These are phyloP conservation scores for Leptomonas seymouri DNA, from an alignment of 208 protist species.

Conservation along the genomic window DNA sequence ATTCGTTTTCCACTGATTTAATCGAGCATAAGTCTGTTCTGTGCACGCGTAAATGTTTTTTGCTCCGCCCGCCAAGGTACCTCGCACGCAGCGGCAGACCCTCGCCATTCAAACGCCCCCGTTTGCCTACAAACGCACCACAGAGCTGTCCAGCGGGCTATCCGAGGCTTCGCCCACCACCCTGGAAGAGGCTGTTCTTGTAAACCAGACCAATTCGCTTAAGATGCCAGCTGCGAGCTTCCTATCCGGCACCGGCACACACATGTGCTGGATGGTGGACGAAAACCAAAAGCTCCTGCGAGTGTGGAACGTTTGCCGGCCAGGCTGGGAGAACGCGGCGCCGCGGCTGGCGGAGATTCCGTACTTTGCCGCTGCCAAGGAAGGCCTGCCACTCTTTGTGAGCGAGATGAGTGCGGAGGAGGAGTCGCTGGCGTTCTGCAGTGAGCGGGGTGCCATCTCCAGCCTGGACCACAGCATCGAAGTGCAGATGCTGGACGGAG, in stretches of 20 bases:
- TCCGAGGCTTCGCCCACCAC: slow-evolving; percentile 14
- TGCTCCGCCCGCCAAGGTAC: slow-evolving; percentile 68
- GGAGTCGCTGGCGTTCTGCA: slow-evolving; percentile 82
- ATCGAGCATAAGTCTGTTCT: too few relatives aligned
- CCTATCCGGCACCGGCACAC: slow-evolving; percentile 66
- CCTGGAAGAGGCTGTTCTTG: slow-evolving; percentile 29
- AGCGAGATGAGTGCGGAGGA: slow-evolving; percentile 69
- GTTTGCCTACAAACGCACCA: slow-evolving; percentile 19
- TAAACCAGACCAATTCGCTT: background rate
- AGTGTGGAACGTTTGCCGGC: slow-evolving; percentile 66
- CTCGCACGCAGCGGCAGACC: slow-evolving; percentile 66
- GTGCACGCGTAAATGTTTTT: slow-evolving; percentile 43
- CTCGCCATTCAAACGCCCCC: slow-evolving; percentile 22
- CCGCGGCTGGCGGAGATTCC: slow-evolving; percentile 71
- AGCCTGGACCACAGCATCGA: slow-evolving; percentile 84
- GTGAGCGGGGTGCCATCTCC: slow-evolving; percentile 67
- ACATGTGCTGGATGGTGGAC: slow-evolving; percentile 81
- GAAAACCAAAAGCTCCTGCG: slow-evolving; percentile 68
- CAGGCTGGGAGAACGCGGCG: slow-evolving; percentile 50
- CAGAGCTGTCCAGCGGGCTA: slow-evolving; percentile 17
- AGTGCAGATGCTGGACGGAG: slow-evolving; percentile 64
- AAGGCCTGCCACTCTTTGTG: slow-evolving; percentile 71
- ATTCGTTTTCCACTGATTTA: too few relatives aligned
- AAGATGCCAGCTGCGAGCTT: slow-evolving; percentile 32
- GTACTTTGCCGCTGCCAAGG: slow-evolving; percentile 53